Base-by-base conservation (phyloP, 1,284 basidiomycete species). In the Ustilago hordei region DNA sequence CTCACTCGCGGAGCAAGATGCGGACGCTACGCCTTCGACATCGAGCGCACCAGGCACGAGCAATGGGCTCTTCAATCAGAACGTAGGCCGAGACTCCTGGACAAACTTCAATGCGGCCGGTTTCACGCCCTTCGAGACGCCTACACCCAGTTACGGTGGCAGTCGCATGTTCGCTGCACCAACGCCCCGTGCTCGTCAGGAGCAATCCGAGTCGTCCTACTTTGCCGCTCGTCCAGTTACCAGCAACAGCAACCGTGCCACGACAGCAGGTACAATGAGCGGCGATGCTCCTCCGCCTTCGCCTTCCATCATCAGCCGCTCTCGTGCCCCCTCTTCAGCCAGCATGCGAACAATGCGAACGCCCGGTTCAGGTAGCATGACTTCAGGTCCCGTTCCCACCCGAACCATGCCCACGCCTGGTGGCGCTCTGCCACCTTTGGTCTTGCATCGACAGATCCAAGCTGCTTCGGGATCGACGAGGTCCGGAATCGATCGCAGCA, bases 271-370 rank as follows among this genome's bases (percentile, higher is more conserved):
- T 15, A 59, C 50, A 9, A 73, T 64, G 66, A 70, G 64, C 57
- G 69, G 70, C n/a, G 65, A 69, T 34, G 76, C 57, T 8, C 81
- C 82, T 7, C 82, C 82, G 31, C 82, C 82, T n/a, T 83, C 81
- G 36, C 82, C 82, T 0, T 83, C 81, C 8, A 78, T 84, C 54
- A 84, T 84, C 73, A 79, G 76, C 41, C 75, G 81, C 7, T 80
- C 75, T 9, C 75, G 82, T 23, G 80, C 82, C 6, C 81, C 81
- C 12, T 81, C 80, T 2, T 79, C 76, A 4, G 73, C 80, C 3
- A 83, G 80, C 56, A 55, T 71, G 60, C 68, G 79, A 17, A 70
- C 74, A 28, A 38, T 69, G 3, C 50, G 75, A 45, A 80, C 73
- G 11, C 77, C 79, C 9, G 75, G 66, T 32, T 55, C 55, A 28